Evolutionary conservation across 2,329 filamentous ascomycete species (phyloP).

Genomic region (Pezizomycotina sp.): DNA sequence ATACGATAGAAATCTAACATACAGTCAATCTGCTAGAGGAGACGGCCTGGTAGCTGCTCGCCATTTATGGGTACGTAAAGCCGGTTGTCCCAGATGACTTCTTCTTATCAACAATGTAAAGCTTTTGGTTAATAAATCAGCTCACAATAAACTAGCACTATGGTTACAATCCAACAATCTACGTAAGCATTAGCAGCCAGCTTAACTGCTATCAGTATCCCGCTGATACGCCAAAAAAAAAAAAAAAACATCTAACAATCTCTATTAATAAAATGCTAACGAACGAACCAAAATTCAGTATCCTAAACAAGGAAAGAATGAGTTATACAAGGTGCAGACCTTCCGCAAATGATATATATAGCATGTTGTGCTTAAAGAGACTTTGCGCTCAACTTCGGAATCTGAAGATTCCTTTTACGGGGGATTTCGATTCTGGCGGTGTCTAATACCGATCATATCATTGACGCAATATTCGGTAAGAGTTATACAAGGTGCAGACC

Average conservation of each 20-base stretch:
- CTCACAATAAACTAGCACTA: constrained; percentile 47
- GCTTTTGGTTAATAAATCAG: neutral
- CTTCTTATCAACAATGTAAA: neutral
- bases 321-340: constrained; percentile 58
- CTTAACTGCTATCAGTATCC: too few relatives aligned
- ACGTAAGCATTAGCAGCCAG: too few relatives aligned
- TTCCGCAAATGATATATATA: neutral
- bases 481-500: constrained; percentile 53
- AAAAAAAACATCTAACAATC: too few relatives aligned
- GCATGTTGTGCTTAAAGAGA: constrained; percentile 37
- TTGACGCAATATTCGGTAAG: constrained; percentile 84
- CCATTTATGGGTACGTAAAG: constrained; percentile 45
- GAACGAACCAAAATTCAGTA: too few relatives aligned
- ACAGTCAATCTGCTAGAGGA: constrained; percentile 44
- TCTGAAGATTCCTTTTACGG: constrained; percentile 64
- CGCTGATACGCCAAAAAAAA: too few relatives aligned
- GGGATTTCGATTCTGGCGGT: constrained; percentile 59
- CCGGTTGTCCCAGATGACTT: neutral
- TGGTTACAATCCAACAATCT: constrained; percentile 74
- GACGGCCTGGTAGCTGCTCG: constrained; percentile 89
- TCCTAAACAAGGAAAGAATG: constrained; percentile 78
- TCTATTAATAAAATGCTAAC: too few relatives aligned
- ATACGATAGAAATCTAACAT: constrained; percentile 2
- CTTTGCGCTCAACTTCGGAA: constrained; percentile 71
- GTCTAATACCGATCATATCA: constrained; percentile 54